A percentile compares a stretch with the other conserved stretches of the same genome.
phyloP scores from a whole-genome alignment of 306 rosid species.

The Vicia sativa region DNA sequence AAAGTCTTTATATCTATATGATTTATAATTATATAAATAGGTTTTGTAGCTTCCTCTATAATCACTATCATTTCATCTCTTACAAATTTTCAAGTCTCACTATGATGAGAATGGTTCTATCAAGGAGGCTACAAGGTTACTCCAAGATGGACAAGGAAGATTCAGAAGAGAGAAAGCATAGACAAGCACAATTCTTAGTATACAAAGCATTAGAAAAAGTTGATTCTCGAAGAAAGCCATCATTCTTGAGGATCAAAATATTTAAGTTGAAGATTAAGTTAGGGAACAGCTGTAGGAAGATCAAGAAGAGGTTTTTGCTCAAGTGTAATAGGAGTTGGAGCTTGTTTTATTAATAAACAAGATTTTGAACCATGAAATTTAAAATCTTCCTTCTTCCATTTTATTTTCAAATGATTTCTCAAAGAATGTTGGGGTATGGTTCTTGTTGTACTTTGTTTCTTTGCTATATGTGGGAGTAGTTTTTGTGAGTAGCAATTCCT shows the following conservation, averaged over 20 bases:
- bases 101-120: constrained; percentile 40
- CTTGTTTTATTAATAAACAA: background rate
- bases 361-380: constrained; percentile 22
- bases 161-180: constrained; percentile 58
- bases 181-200: constrained; percentile 71
- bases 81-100: background rate
- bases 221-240: constrained; percentile 48
- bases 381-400: constrained; percentile 44
- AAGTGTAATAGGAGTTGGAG: constrained; percentile 26
- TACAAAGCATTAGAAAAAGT: constrained; percentile 58
- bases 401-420: too few relatives aligned
- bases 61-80: background rate
- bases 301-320: constrained; percentile 57
- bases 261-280: constrained; percentile 66
- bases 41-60: constrained; percentile 13
- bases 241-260: constrained; percentile 56
- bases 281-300: constrained; percentile 58
- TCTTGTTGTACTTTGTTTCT: constrained; percentile 6
- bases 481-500: background rate
- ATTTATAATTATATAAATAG: background rate
- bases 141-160: constrained; percentile 75
- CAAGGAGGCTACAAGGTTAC: constrained; percentile 47
- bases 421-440: background rate
- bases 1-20: background rate
- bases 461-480: background rate